Evolutionary conservation across 2,329 filamentous ascomycete species (phyloP), one percentile per base, ranked within the genome.

Genomic region (Aureobasidium melanogenum): DNA sequence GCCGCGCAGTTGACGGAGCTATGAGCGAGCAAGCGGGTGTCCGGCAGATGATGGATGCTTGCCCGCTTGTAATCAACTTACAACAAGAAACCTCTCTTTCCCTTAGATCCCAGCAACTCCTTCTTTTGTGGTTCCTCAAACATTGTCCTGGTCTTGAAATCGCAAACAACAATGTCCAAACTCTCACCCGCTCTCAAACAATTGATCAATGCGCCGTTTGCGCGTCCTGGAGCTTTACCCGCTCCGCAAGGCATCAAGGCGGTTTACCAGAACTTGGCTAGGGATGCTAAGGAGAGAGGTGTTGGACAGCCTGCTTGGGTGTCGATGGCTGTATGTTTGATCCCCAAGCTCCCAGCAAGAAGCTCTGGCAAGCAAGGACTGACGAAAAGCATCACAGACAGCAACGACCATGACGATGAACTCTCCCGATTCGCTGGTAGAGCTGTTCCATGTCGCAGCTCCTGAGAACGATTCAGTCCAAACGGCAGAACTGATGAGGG

Each of bases 391-490:
- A 32, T 26, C 10, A 52, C 57, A 90, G 86, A 88, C 89, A 0
- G 90, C 89, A 34, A 86, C 89, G 19, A 91, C 89, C 1, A 89
- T 93, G 76, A 94, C 90, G 0, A 84, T 94, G 78, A 94, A 95
- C 77, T 91, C 89, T 1, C 89, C 89, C 26, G 87, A 88, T 62
- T 88, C 88, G 3, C 82, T 93, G 66, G 75, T 83, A 4, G 74
- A 81, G 24, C 81, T 92, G 14, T 86, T 85, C 74, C 69, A 80
- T 50, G 68, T 73, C 8, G 71, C 73, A 4, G 64, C 69, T 7
- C 43, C 63, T 19, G 44, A 65, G 61, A 22, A 71, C 63, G 24
- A 75, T 36, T 70, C 75, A 15, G 75, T 82, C 2, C 75, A 79
- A 28, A 78, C 82, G 36, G 88, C 87, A 64, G 87, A 89, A 71